Base-by-base conservation (phyloP, 345 rosid species). In the Hibiscus mutabilis region DNA sequence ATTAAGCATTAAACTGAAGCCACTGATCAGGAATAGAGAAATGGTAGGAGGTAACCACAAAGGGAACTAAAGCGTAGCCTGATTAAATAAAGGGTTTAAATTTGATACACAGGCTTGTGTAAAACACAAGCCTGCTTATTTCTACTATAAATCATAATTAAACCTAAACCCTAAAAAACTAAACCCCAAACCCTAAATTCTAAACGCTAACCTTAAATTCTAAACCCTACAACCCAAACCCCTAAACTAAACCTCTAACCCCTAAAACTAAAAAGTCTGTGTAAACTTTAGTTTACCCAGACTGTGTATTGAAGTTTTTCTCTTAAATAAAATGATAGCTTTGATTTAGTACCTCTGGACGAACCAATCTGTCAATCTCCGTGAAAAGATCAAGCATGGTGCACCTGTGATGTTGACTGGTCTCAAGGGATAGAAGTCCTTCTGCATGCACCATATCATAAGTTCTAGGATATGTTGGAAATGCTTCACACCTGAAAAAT, bases 361-460 rank as follows among this genome's bases (percentile, higher is more conserved):
- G 99, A 84, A 96, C 96, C 69, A 96, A 31, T 18, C 98, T 86
- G 73, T 96, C 99, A 68, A 96, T 79, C 86, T 96, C 99, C 11
- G 79, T 78, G 81, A 96, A 89, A 5, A 92, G 60, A 46, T 87
- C 88, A 57, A 84, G 80, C 73, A 82, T 35, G 16, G 85, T 69
- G 81, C 99, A 96, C 74, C 80, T 44, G 47, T 73, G 84, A 61
- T 66, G 80, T 76, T 81, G 79, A 74, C 74, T 79, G 15, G 80
- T 52, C 81, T 83, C 89, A 53, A 89, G 95, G 11, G 93, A 82
- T 59, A 96, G 77, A 60, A 96, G 90, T 65, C 88, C 93, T 59
- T 84, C 88, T 0, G 95, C 98, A 58, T 96, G 97, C 69, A 96
- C 96, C 84, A 96, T 77, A 78, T 96, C 99, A 71, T 91, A 96